Evolutionary conservation across 192 early-diverging fungal genomes (phyloP), one percentile per base, ranked within the genome.

Genomic region (Helicostylum pulchrum): DNA sequence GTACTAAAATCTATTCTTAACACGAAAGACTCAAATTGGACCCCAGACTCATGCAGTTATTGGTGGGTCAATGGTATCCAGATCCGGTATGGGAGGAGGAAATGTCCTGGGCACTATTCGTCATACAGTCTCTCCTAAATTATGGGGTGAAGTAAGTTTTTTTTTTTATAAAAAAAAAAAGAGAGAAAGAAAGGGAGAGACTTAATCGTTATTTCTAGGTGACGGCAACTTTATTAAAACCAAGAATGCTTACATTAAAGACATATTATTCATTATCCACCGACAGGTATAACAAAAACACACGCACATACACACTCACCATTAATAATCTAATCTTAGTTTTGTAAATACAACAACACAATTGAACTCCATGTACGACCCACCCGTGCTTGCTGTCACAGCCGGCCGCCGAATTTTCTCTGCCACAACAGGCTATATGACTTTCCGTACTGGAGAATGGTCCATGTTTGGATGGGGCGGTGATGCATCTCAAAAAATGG

Each of bases 401-500:
- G 67, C 80, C 53, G 92, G 92, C 20, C 75, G 90, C 2, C 67
- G 77, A 23, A 66, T 97, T n/a, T 83, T 84, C 15, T 58, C 64
- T 9, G 72, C 76, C 1, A 80, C 81, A n/a, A 90, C 87, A 8
- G 93, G 87, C 3, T 87, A 82, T 54, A 68, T 98, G 56, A 89
- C 87, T 5, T 90, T 85, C 49, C 83, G 83, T 55, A 90, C 93
- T 3, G 94, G 94, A 32, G 78, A 86, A 36, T 93, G 84, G 80
- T 63, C 72, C 5, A 71, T 93, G 42, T 84, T 84, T 8, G 68
- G 71, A 4, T 92, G 89, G 88, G 88, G 90, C 5, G 30, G 44
- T 31, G 64, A 66, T 57, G 39, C 36, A 4, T 44, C 39, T 9
- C 51, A 50, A 34, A 61, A 55, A 14, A 46, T 56, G 54, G 72